A percentile compares a stretch with the other conserved stretches of the same genome.
Conservation (phyloP, 768 basidiomycete genomes). For the Xerocomus potaroensis region DNA sequence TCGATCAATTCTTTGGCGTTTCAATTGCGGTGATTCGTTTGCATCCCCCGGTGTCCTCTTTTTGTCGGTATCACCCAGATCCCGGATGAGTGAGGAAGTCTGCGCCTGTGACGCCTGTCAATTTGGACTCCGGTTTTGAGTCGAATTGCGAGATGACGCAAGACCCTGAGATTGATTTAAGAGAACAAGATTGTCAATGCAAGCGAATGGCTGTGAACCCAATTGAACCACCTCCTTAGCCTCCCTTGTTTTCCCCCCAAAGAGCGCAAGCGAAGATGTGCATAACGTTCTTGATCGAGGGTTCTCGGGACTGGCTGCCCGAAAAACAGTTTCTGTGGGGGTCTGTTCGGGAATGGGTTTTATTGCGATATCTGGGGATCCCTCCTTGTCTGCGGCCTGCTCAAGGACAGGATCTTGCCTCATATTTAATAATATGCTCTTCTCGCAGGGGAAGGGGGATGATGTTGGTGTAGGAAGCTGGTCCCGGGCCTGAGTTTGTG, state of each 20-base stretch:
- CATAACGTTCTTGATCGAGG: conserved; percentile 2
- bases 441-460: conserved; percentile 12
- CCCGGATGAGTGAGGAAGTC: not conserved
- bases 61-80: not conserved
- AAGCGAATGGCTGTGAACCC: conserved; percentile 11
- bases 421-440: not conserved
- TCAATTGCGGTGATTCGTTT: not conserved
- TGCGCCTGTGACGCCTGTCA: not conserved
- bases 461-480: conserved; percentile 23
- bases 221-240: not conserved
- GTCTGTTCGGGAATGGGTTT: not conserved
- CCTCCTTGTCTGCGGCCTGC: not conserved
- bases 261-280: conserved; percentile 16
- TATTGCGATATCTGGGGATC: not conserved
- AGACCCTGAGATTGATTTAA: not conserved
- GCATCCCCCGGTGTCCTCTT: conserved; percentile 5
- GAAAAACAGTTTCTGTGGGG: conserved; percentile 3
- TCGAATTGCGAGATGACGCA: not conserved
- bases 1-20: conserved; percentile 17
- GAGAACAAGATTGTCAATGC: conserved; percentile 15
- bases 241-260: not conserved
- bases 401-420: conserved; percentile 7
- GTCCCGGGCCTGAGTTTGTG: conserved; percentile 2
- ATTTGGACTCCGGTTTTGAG: not conserved
- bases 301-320: not conserved